Base-by-base conservation (phyloP, 2,329 filamentous ascomycete species). In the Xylariales sp. region DNA sequence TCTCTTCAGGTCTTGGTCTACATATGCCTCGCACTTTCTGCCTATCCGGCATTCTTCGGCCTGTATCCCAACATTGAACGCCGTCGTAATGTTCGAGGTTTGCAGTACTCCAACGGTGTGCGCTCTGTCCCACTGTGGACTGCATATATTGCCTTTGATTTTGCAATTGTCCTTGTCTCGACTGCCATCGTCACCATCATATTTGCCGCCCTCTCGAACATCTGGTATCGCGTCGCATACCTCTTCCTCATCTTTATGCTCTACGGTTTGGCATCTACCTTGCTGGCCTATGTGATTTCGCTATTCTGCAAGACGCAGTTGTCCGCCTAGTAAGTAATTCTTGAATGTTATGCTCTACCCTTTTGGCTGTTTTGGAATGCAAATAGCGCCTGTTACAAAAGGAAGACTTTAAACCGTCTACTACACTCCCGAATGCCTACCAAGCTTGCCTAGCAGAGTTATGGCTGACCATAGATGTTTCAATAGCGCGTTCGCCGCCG, bases 61-160 rank as follows among this genome's bases (percentile, higher is more conserved):
- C 69, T 96, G 4, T 96, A 96, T 56, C 87, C 88, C 0, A 95
- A 88, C n/a, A 70, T 86, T 20, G 90, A 96, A 61, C 76, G 88
- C 19, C 69, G 88, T 9, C 71, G 81, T 37, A 85, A 88, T 49
- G 87, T 96, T 18, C 79, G 90, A 38, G 85, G 86, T 12, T 69
- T 96, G 21, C 84, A 96, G 61, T 96, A 95, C 63, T 94, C 87
- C 40, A 96, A 95, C 56, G 90, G 90, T 34, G 88, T 95, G 20
- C 75, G 86, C 10, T 83, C 86, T 1, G 69, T 86, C 7, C 88
- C 89, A 1, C 69, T 96, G 2, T 96, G 91, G 90, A 63, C 87
- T 4, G 87, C 90, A 1, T 94, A 96, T 56, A 71, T 85, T 1
- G 56, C 71, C 0, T 95, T 95, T 55, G 90, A 96, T 64, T 88